Percentiles rank a stretch among this genome's conserved stretches.
Conservation (phyloP, 768 basidiomycete genomes). For the Lactarius sanguifluus region DNA sequence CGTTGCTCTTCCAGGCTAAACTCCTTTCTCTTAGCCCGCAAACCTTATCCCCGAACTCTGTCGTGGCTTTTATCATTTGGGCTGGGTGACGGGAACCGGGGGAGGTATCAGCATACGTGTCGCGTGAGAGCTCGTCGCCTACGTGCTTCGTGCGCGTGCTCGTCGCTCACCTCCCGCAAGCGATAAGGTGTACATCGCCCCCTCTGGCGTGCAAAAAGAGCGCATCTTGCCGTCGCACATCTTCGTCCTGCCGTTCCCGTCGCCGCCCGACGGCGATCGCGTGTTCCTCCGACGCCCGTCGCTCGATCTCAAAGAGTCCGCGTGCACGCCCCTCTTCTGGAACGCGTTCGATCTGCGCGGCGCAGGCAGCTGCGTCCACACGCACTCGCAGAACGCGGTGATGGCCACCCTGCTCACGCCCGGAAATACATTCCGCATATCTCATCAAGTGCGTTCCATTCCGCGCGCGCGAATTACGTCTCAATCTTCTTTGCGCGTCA, state of each 20-base stretch:
- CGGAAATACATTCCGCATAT: constrained; percentile 70
- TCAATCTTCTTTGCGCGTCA: background rate
- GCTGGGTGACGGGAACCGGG: constrained; percentile 93
- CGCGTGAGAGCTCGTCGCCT: constrained; percentile 45
- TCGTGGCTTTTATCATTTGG: constrained; percentile 77
- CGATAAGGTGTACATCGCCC: constrained; percentile 81
- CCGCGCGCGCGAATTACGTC: background rate
- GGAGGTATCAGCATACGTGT: constrained; percentile 74
- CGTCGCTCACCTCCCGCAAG: constrained; percentile 37
- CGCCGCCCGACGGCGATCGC: constrained; percentile 60
- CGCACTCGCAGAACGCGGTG: constrained; percentile 87
- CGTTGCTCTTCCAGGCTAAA: background rate
- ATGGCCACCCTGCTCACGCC: constrained; percentile 83
- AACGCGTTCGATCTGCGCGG: constrained; percentile 79
- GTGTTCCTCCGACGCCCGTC: constrained; percentile 76
- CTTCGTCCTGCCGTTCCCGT: constrained; percentile 81
- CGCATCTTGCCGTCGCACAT: constrained; percentile 81
- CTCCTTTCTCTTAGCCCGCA: constrained; percentile 59
- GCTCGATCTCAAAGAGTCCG: constrained; percentile 74
- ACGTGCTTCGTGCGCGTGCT: background rate
- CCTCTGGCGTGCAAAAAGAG: constrained; percentile 90
- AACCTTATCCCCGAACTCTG: constrained; percentile 88
- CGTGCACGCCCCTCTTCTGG: constrained; percentile 91
- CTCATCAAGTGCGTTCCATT: constrained; percentile 62
- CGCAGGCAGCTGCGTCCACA: constrained; percentile 88